These are phyloP conservation scores for Suillus lakei DNA, from an alignment of 768 basidiomycete species.

Conservation along the genomic window DNA sequence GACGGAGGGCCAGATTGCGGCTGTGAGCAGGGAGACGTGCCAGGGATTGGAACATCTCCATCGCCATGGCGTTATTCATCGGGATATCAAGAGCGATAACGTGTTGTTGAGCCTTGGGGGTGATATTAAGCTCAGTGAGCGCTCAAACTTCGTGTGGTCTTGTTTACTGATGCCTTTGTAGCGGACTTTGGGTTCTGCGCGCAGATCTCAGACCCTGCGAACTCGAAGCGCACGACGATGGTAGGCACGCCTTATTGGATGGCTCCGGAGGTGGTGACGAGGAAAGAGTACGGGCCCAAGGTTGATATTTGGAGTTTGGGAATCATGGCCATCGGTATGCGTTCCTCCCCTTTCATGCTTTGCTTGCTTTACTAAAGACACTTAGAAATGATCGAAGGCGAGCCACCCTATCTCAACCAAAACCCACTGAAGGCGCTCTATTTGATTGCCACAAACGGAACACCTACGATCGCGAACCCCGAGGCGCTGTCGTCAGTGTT, in stretches of 20 bases:
- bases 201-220: slow-evolving; percentile 88
- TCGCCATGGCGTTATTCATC: slow-evolving; percentile 95
- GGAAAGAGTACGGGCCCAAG: slow-evolving; percentile 97
- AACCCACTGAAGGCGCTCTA: slow-evolving; percentile 97
- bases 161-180: slow-evolving; percentile 33
- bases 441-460: slow-evolving; percentile 97
- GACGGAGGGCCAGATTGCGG: slow-evolving; percentile 99
- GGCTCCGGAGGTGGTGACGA: slow-evolving; percentile 97
- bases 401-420: slow-evolving; percentile 95
- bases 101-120: slow-evolving; percentile 90
- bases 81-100: slow-evolving; percentile 99
- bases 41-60: slow-evolving; percentile 96
- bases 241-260: slow-evolving; percentile 99
- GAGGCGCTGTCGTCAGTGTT: slow-evolving; percentile 77
- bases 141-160: neutral
- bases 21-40: slow-evolving; percentile 89
- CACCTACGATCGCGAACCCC: slow-evolving; percentile 94
- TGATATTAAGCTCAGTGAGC: slow-evolving; percentile 97
- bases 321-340: slow-evolving; percentile 92
- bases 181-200: slow-evolving; percentile 99
- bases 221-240: slow-evolving; percentile 96
- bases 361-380: slow-evolving; percentile 14
- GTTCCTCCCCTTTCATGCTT: slow-evolving; percentile 1
- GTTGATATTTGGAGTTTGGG: slow-evolving; percentile 98
- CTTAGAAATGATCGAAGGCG: slow-evolving; percentile 97